phyloP scores from a whole-genome alignment of 176 grass and related monocot species.

The Poa annua region DNA sequence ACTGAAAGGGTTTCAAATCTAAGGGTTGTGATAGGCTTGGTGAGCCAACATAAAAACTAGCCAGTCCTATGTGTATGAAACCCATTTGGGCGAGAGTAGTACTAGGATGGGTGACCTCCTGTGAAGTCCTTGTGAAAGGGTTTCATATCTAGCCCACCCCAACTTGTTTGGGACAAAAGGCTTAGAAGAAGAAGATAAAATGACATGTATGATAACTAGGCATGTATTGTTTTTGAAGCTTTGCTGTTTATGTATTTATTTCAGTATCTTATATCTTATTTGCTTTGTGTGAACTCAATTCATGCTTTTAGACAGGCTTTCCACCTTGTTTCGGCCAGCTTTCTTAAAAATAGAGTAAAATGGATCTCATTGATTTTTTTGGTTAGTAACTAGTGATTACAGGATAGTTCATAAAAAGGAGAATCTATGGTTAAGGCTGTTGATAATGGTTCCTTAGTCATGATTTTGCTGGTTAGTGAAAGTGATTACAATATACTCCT shows the following conservation, averaged over 20 bases:
- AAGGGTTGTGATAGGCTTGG: too few species aligned
- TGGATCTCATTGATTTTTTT: slow-evolving; percentile 9
- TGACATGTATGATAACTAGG: neutral
- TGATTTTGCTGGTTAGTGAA: slow-evolving; percentile 11
- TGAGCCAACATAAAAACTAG: too few species aligned
- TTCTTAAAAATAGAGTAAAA: slow-evolving; percentile 11
- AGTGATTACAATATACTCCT: neutral
- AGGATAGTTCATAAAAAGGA: neutral
- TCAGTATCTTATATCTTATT: slow-evolving; percentile 19
- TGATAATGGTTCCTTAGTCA: slow-evolving; percentile 30
- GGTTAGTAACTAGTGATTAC: neutral
- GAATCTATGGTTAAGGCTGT: slow-evolving; percentile 14
- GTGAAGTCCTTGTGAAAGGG: too few species aligned
- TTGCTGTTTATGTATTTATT: neutral
- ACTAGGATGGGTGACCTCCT: too few species aligned
- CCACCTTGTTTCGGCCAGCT: neutral
- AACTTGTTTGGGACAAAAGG: too few species aligned
- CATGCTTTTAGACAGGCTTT: slow-evolving; percentile 9
- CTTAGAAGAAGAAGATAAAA: neutral
- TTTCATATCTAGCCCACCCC: too few species aligned
- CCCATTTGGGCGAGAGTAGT: too few species aligned
- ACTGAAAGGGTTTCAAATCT: too few species aligned
- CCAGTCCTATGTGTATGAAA: too few species aligned
- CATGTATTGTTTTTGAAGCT: neutral
- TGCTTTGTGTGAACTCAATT: slow-evolving; percentile 3